Base-by-base conservation (phyloP, 2,329 filamentous ascomycete species). In the Botrytis fragariae region DNA sequence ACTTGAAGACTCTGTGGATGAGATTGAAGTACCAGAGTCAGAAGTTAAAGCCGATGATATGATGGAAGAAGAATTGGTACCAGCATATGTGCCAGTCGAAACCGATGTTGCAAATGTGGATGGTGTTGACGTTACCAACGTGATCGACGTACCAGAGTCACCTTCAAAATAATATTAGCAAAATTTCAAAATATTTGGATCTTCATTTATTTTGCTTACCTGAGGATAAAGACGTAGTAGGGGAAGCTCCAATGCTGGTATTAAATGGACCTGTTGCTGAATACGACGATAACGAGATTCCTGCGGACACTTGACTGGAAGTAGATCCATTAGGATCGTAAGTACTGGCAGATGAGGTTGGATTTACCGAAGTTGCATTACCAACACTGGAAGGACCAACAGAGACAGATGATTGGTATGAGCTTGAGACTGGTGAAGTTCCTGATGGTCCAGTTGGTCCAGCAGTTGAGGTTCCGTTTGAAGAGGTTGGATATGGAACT, bases 101-200 rank as follows among this genome's bases (percentile, higher is more conserved):
- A 72, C 54, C 14, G 71, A 72, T 37, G 75, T 76, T 54, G 70
- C 54, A 45, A 76, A 72, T 3, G 75, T 76, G 32, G 74, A 76
- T 59, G 72, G 72, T 42, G 62, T 44, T 29, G 64, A 72, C 25
- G 69, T 71, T 35, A 48, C 57, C 9, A 72, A 60, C 22, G 63
- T 72, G 32, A 69, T 62, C 29, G 73, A 73, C 16, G 71, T 73
- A 29, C 71, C 65, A 29, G 48, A 73, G 14, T n/a, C 71, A 44
- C 64, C 73, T 73, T 39, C 54, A 48, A 51, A 54, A 45, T 35
- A 57, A 32, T 37, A 10, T 74, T 44, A 73, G 72, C 45, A 22
- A 42, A 14, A 12, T n/a, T 63, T 48, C 48, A 42, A 25, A 6
- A 22, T 2, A 29, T 18, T 29, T 29, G 5, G n/a, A 9, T 29